Base-by-base conservation (phyloP, 1,139 yeast genomes). In the Fermentozyma sake region DNA sequence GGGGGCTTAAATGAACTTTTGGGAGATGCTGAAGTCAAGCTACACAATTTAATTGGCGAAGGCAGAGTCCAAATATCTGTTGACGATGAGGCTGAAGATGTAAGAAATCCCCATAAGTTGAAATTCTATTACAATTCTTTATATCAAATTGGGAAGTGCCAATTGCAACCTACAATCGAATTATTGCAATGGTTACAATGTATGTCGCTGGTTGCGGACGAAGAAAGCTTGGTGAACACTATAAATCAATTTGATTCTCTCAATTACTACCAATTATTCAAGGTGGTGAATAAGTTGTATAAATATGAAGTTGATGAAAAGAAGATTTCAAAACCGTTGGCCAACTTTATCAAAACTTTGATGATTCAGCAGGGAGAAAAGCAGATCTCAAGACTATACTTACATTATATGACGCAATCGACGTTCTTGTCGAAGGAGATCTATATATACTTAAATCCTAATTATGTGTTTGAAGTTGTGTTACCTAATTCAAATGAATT, bases 181-280 rank as follows among this genome's bases (percentile, higher is more conserved):
- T 55, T 91, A 18, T 58, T 91, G 34, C 96, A 91, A 52, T 89
- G 95, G 87, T 59, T 89, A 28, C 97, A 91, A 51, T 82, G 91
- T 28, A 75, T 87, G 56, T 76, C 95, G 0, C 68, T 74, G 19
- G 51, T 79, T 23, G 57, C 55, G 12, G 72, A 71, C 35, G 77
- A 73, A 29, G 79, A 65, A 46, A 72, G 63, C 42, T 69, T 79
- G 51, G 72, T 60, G 39, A 72, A 63, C 46, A 80, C 81, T 29
- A 64, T 74, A 34, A 71, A 58, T 37, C 75, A 68, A 52, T 76
- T 69, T 50, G 79, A 65, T 23, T 62, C 66, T 7, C 59, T 91
- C 31, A 81, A 82, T 34, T 79, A 86, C 21, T 62, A 61, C 23
- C 96, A 89, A 46, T 50, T 91, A 30, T 58, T 78, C 36, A 82